These are phyloP conservation scores for Cryomyces minteri DNA, from an alignment of 495 filamentous ascomycete species.

Conservation along the genomic window DNA sequence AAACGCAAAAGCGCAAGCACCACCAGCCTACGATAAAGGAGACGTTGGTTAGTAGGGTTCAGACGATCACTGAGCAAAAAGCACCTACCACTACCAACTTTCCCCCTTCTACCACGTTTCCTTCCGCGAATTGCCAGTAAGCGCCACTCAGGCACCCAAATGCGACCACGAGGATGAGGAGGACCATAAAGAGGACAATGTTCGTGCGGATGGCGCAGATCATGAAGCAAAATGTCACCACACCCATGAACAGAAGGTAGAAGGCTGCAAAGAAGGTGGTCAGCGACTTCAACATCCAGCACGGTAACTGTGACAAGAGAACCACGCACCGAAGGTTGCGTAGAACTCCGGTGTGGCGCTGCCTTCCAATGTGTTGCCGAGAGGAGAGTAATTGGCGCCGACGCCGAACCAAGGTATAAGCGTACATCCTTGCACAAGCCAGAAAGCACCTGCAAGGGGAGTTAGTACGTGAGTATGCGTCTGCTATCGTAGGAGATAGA, in stretches of 20 bases:
- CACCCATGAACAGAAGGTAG: conserved; percentile 4
- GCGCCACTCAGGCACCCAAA: not conserved
- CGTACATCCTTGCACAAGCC: not conserved
- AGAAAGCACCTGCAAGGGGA: conserved; percentile 1
- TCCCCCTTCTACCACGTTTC: not conserved
- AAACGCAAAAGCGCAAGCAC: not conserved
- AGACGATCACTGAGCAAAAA: not conserved
- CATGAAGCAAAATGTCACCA: not conserved
- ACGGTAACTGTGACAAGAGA: too few species aligned
- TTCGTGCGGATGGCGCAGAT: conserved; percentile 1
- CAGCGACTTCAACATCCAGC: too few species aligned
- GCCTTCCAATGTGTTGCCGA: not conserved
- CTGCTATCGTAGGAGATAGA: not conserved
- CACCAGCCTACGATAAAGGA: not conserved
- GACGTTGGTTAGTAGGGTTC: not conserved
- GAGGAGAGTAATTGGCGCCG: too few species aligned
- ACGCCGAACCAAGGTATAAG: too few species aligned
- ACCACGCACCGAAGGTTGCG: not conserved
- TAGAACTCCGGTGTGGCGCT: conserved; percentile 1
- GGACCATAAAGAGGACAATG: conserved; percentile 2
- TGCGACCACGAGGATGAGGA: conserved; percentile 1
- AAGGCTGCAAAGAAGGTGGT: not conserved
- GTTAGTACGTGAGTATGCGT: not conserved
- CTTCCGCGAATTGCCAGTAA: not conserved
- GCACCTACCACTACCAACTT: too few species aligned